phyloP scores from a whole-genome alignment of 108 stramenopile species.

The Conticribra guillardii region DNA sequence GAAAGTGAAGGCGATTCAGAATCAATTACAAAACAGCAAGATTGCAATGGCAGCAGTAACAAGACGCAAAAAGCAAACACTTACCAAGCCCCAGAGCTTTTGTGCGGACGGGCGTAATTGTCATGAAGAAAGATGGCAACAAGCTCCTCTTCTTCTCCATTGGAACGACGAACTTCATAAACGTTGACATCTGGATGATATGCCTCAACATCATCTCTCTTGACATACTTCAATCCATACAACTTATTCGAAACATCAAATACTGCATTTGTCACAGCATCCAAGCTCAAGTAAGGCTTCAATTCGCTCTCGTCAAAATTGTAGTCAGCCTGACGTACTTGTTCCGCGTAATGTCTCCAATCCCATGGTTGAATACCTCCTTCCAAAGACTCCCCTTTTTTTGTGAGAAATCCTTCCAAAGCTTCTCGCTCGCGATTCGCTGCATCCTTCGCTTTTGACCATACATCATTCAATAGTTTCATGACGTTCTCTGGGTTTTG shows the following conservation, averaged over 20 bases:
- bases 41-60: too few relatives aligned
- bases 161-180: constrained; percentile 67
- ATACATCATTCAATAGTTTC: constrained; percentile 72
- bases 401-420: constrained; percentile 65
- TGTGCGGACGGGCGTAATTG: constrained; percentile 73
- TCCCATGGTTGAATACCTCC: constrained; percentile 77
- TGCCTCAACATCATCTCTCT: constrained; percentile 56
- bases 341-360: constrained; percentile 81
- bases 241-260: constrained; percentile 79
- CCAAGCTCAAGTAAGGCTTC: constrained; percentile 77
- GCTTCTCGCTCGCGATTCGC: constrained; percentile 67
- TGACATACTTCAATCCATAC: constrained; percentile 71
- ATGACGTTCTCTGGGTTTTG: constrained; percentile 72
- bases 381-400: constrained; percentile 53
- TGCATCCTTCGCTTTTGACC: constrained; percentile 70
- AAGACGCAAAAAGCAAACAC: too few relatives aligned
- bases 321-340: constrained; percentile 69
- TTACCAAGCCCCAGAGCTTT: constrained; percentile 76
- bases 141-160: constrained; percentile 51
- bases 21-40: too few relatives aligned
- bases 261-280: constrained; percentile 60
- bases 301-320: constrained; percentile 74
- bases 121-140: constrained; percentile 79
- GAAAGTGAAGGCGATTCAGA: too few relatives aligned
- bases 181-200: constrained; percentile 79